These are phyloP conservation scores for Acer saccharum DNA, from an alignment of 345 rosid species.

Conservation along the genomic window DNA sequence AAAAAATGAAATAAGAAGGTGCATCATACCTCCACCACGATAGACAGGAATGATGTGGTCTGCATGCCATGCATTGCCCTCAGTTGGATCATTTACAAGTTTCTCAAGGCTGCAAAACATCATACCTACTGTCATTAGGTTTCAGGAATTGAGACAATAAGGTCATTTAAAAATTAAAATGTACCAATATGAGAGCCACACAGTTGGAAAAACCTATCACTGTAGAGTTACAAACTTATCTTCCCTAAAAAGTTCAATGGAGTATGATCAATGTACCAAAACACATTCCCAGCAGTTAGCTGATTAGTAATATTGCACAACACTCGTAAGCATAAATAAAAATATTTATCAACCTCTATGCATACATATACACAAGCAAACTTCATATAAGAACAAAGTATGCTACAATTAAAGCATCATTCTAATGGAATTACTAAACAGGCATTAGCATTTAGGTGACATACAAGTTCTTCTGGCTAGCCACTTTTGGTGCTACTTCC, in stretches of 20 bases:
- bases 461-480: slow-evolving; percentile 65
- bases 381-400: neutral
- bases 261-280: slow-evolving; percentile 15
- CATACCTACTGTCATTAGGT: slow-evolving; percentile 18
- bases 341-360: neutral
- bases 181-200: neutral
- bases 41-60: slow-evolving; percentile 93
- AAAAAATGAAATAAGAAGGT: slow-evolving; percentile 5
- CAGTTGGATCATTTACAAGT: slow-evolving; percentile 72
- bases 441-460: slow-evolving; percentile 29
- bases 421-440: slow-evolving; percentile 7
- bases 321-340: neutral
- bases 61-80: slow-evolving; percentile 95
- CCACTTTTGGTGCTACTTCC: slow-evolving; percentile 71
- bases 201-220: neutral
- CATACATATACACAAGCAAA: neutral
- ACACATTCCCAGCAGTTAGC: neutral
- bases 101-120: slow-evolving; percentile 62
- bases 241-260: neutral
- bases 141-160: neutral
- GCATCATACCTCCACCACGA: slow-evolving; percentile 78
- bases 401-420: neutral
- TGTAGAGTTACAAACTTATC: neutral
- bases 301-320: neutral
- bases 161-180: neutral